Evolutionary conservation across 2,329 filamentous ascomycete species (phyloP).

Genomic region (Ceratocystis cacaofunesta): DNA sequence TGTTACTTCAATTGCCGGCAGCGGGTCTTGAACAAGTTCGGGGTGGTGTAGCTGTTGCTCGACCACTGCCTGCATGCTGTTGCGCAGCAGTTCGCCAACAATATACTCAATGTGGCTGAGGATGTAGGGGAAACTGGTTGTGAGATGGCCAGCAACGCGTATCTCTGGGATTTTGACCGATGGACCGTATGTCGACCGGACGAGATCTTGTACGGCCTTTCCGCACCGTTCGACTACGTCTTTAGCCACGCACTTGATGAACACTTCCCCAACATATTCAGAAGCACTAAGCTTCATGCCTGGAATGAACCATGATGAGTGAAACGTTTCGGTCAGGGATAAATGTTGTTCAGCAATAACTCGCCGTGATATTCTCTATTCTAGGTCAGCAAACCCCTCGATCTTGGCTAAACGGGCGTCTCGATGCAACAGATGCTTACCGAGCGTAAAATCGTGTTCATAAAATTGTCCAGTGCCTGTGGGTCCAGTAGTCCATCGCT

Average conservation of each 20-base stretch:
- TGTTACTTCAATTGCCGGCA: slow-evolving; percentile 81
- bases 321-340: slow-evolving; percentile 84
- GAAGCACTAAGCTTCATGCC: slow-evolving; percentile 55
- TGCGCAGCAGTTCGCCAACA: slow-evolving; percentile 82
- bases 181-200: slow-evolving; percentile 58
- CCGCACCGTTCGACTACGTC: slow-evolving; percentile 80
- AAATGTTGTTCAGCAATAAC: slow-evolving; percentile 97
- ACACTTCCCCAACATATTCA: slow-evolving; percentile 91
- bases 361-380: slow-evolving; percentile 74
- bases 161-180: slow-evolving; percentile 64
- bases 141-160: slow-evolving; percentile 66
- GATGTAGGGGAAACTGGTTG: slow-evolving; percentile 91
- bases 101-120: slow-evolving; percentile 95
- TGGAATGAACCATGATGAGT: slow-evolving; percentile 78
- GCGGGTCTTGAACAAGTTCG: slow-evolving; percentile 24
- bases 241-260: slow-evolving; percentile 79
- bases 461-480: slow-evolving; percentile 77
- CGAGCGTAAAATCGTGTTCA: slow-evolving; percentile 84
- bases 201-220: slow-evolving; percentile 57
- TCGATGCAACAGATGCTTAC: slow-evolving; percentile 34
- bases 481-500: slow-evolving; percentile 69
- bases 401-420: background rate
- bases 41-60: slow-evolving; percentile 44
- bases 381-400: background rate
- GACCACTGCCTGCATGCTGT: slow-evolving; percentile 84